A percentile compares a stretch with the other conserved stretches of the same genome.
Conservation (phyloP, 352 stramenopile species). For the Lagenidium sp. region DNA sequence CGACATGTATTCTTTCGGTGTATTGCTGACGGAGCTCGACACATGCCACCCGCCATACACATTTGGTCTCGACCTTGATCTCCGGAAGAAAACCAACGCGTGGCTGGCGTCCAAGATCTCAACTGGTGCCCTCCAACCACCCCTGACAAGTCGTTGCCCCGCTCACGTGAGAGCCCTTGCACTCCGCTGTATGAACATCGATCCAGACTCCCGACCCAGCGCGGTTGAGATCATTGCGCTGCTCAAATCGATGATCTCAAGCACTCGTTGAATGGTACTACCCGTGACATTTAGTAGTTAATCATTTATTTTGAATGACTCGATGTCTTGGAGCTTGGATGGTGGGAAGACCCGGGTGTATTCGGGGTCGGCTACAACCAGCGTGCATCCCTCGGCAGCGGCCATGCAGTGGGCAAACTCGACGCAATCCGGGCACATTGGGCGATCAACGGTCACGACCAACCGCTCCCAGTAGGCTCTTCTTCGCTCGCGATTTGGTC, state of each 20-base stretch:
- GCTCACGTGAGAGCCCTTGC: constrained; percentile 10
- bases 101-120: constrained; percentile 23
- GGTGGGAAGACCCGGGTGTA: constrained; percentile 33
- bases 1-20: constrained; percentile 23
- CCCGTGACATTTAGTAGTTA: neutral
- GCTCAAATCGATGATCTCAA: constrained; percentile 1
- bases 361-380: constrained; percentile 46
- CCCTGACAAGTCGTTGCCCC: constrained; percentile 10
- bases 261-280: constrained; percentile 4
- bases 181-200: constrained; percentile 11
- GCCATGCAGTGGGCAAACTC: constrained; percentile 43
- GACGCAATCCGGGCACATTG: constrained; percentile 75
- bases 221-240: constrained; percentile 15
- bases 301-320: neutral
- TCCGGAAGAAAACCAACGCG: constrained; percentile 8
- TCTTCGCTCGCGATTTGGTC: neutral
- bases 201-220: constrained; percentile 11
- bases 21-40: constrained; percentile 16
- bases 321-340: constrained; percentile 1
- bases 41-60: constrained; percentile 5
- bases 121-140: constrained; percentile 9
- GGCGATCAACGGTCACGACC: constrained; percentile 50
- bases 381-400: constrained; percentile 18
- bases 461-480: constrained; percentile 35
- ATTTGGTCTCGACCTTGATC: constrained; percentile 1